Percentiles rank a stretch among this genome's conserved stretches.
phyloP scores from a whole-genome alignment of 169 alveolate genomes.

The Nephromyces sp. region DNA sequence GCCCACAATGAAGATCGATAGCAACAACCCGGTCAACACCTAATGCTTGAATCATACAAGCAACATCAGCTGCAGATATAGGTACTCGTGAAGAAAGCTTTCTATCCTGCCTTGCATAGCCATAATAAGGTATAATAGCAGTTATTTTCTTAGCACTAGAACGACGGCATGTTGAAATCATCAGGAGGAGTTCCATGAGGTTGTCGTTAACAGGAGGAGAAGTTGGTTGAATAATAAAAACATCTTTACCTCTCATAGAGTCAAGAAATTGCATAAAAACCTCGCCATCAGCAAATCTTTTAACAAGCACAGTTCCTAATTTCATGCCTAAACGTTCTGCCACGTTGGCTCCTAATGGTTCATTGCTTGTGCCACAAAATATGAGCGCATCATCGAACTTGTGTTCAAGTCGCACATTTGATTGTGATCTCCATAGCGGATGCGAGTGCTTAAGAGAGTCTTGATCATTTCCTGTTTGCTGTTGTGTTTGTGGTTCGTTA shows the following conservation, averaged over 20 bases:
- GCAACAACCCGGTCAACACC: slow-evolving; percentile 91
- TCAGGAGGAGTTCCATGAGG: slow-evolving; percentile 82
- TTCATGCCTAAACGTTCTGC: slow-evolving; percentile 24
- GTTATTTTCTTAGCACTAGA: slow-evolving; percentile 85
- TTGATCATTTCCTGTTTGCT: too few species aligned
- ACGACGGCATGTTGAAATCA: slow-evolving; percentile 88
- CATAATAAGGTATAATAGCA: slow-evolving; percentile 92
- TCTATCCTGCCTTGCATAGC: slow-evolving; percentile 87
- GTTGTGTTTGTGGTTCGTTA: too few species aligned
- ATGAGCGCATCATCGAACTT: slow-evolving; percentile 27
- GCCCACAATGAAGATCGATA: slow-evolving; percentile 87
- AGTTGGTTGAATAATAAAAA: slow-evolving; percentile 87
- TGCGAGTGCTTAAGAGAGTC: too few species aligned
- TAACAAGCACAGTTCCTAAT: slow-evolving; percentile 18
- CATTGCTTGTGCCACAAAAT: slow-evolving; percentile 27
- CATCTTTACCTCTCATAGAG: slow-evolving; percentile 79
- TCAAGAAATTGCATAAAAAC: slow-evolving; percentile 70
- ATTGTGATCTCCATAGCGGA: slow-evolving; percentile 33
- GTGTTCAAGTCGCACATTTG: slow-evolving; percentile 21
- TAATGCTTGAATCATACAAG: slow-evolving; percentile 81
- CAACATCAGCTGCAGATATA: slow-evolving; percentile 87
- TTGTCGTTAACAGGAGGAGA: slow-evolving; percentile 91
- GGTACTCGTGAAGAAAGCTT: slow-evolving; percentile 73
- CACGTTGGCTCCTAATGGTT: slow-evolving; percentile 17
- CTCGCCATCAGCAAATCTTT: slow-evolving; percentile 37